Base-by-base conservation (phyloP, 495 filamentous ascomycete genomes). In the Annulohypoxylon nitens region DNA sequence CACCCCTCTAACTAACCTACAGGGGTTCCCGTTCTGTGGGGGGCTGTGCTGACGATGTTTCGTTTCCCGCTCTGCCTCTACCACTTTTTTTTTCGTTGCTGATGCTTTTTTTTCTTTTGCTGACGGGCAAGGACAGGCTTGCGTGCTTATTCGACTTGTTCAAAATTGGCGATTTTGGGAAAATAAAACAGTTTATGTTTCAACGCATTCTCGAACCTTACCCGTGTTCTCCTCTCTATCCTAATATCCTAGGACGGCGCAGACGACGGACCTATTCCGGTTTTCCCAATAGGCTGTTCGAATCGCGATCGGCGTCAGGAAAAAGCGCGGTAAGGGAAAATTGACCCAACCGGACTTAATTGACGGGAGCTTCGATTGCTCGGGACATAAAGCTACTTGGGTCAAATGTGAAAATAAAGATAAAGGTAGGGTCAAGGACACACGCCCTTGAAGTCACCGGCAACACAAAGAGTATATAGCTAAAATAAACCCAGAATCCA, bases 31-130 rank as follows among this genome's bases (percentile, higher is more conserved):
- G 54, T 33, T 61, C 45, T 64, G 48, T 66, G 67, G 70, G 70
- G 74, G 74, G 74, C 74, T 74, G 71, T 76, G 74, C 67, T 74
- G 58, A 67, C 58, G 67, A 67, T 64, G 70, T 65, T 61, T 63
- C 69, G 39, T 67, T 59, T 72, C 63, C 50, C 48, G 55, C 37
- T 62, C 14, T 67, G 48, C 58, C 57, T 36, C 11, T 58, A 39
- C 34, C 34, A 58, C 54, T 39, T 39, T 16, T 33, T 30, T 30
- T 30, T 30, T 30, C 30, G 30, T 30, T 62, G 57, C 39, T 47
- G 33, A 18, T 39, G 54, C 33, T 39, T 58, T 39, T 57, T 57
- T 30, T 26, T 14, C 36, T 58, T 58, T n/a, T 33, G 33, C 34
- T 58, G 54, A 33, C 54, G 18, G 34, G 14, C 54, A 30, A 33